A percentile compares a stretch with the other conserved stretches of the same genome.
Conservation (phyloP, 768 basidiomycete genomes). For the Lentinula detonsa region DNA sequence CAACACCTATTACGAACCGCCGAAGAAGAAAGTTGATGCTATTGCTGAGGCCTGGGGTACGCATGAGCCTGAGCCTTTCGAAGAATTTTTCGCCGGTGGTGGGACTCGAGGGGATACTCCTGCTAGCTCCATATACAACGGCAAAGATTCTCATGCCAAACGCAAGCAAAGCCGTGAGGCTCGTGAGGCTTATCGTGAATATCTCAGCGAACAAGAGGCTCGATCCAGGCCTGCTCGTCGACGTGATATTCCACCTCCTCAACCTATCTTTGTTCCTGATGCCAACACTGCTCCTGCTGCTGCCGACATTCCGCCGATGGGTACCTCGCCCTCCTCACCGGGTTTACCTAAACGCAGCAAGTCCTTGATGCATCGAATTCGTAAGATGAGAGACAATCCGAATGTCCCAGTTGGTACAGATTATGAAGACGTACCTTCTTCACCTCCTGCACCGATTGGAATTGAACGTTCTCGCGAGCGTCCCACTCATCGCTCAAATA, state of each 20-base stretch:
- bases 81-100: conserved; percentile 84
- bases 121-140: conserved; percentile 65
- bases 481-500: conserved; percentile 67
- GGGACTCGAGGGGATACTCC: conserved; percentile 55
- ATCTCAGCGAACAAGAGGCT: conserved; percentile 32
- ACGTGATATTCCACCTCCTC: conserved; percentile 65
- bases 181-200: conserved; percentile 39
- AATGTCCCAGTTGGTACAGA: conserved; percentile 66
- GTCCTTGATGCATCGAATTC: conserved; percentile 84
- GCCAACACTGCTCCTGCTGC: conserved; percentile 29
- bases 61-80: conserved; percentile 86
- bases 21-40: conserved; percentile 84
- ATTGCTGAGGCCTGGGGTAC: conserved; percentile 93
- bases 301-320: conserved; percentile 21
- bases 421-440: conserved; percentile 35
- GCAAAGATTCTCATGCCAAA: conserved; percentile 43
- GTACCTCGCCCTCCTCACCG: conserved; percentile 37
- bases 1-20: conserved; percentile 44
- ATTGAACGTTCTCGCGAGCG: conserved; percentile 28
- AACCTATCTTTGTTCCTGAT: conserved; percentile 75
- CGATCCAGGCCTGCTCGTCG: conserved; percentile 31
- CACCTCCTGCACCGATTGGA: conserved; percentile 18
- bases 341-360: conserved; percentile 64
- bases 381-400: conserved; percentile 82
- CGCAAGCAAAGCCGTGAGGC: conserved; percentile 48